A percentile compares a stretch with the other conserved stretches of the same genome.
Evolutionary conservation across 768 basidiomycete genomes (phyloP).

Genomic region (Xerocomus brunneocitrinus): DNA sequence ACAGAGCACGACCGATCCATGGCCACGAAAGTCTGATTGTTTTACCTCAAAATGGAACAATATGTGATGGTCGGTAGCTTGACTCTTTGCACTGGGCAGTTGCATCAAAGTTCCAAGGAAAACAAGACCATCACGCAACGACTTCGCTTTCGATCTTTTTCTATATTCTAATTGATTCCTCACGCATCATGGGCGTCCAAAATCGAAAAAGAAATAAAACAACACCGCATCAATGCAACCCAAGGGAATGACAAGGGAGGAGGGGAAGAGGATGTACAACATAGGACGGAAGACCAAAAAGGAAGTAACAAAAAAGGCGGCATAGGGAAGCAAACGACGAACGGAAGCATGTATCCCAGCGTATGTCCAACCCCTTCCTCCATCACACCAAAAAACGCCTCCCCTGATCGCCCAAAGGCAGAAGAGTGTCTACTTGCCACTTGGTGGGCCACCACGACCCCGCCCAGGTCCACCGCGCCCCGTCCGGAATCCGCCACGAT

Average conservation of each 20-base stretch:
- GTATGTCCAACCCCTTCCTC: conserved; percentile 4
- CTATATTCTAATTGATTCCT: conserved; percentile 19
- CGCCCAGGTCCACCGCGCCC: conserved; percentile 43
- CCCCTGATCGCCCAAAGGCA: conserved; percentile 1
- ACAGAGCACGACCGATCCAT: no score
- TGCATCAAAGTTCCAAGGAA: not conserved
- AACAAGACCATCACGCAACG: not conserved
- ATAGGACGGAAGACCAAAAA: conserved; percentile 4
- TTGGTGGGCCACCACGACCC: conserved; percentile 35
- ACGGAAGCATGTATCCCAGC: conserved; percentile 10
- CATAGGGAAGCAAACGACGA: conserved; percentile 12
- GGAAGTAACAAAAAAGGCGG: conserved; percentile 3
- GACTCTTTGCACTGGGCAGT: no score
- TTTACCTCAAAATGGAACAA: no score
- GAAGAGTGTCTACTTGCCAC: conserved; percentile 19
- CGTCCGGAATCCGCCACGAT: conserved; percentile 44
- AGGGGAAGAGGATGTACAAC: conserved; percentile 12
- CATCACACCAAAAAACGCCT: not conserved
- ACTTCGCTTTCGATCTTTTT: not conserved
- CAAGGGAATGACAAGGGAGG: conserved; percentile 8
- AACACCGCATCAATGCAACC: conserved; percentile 11
- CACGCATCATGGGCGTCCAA: conserved; percentile 23
- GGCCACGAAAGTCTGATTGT: no score
- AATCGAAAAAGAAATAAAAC: conserved; percentile 1
- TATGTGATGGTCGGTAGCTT: no score